phyloP scores from a whole-genome alignment of 2,329 filamentous ascomycete genomes.

The Colletotrichum caudatum region DNA sequence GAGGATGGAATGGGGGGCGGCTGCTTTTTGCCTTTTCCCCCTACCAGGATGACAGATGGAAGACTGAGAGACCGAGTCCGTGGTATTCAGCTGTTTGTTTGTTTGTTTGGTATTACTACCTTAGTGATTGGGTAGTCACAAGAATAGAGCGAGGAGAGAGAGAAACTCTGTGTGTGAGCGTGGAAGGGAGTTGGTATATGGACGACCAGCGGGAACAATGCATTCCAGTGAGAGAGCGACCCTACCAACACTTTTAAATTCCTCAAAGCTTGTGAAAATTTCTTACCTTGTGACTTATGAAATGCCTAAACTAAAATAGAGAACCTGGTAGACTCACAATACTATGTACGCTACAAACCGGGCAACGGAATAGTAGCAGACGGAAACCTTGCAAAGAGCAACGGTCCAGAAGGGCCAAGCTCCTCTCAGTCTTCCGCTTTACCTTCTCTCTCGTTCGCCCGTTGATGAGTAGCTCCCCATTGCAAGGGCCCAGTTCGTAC shows the following conservation, averaged over 20 bases:
- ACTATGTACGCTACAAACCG: not conserved
- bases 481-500: conserved; percentile 10
- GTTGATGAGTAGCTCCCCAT: conserved; percentile 6
- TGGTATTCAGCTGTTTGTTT: conserved; percentile 33
- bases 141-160: conserved; percentile 1
- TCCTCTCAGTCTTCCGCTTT: conserved; percentile 1
- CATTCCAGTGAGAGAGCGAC: conserved; percentile 21
- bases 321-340: not conserved
- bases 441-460: conserved; percentile 23
- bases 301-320: no score
- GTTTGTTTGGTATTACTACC: conserved; percentile 22
- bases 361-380: not conserved
- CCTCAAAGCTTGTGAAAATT: not conserved
- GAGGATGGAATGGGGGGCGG: no score
- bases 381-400: conserved; percentile 18
- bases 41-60: not conserved
- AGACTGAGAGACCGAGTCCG: not conserved
- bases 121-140: not conserved
- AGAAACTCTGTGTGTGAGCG: not conserved
- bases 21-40: not conserved
- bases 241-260: conserved; percentile 7
- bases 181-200: not conserved
- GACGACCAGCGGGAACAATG: not conserved
- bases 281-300: not conserved
- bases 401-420: conserved; percentile 1